Evolutionary conservation across 176 grass and related monocot species (phyloP).

Genomic region (Musa acuminata): DNA sequence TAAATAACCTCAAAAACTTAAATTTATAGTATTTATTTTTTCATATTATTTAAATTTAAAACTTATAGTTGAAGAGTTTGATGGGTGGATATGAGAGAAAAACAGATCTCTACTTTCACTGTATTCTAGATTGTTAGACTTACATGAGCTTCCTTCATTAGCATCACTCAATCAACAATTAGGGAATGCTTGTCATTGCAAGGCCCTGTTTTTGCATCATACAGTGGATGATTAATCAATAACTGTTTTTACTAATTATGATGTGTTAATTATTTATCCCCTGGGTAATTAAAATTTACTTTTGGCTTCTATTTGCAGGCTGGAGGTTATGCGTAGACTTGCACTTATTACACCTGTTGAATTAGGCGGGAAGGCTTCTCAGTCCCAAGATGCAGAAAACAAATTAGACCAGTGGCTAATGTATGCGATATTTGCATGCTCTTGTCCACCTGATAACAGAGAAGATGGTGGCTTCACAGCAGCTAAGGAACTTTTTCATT

Average conservation of each 20-base stretch:
- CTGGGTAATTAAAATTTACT: constrained; percentile 1
- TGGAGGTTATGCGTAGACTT: constrained; percentile 77
- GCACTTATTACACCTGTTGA: constrained; percentile 81
- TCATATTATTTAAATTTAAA: too few species aligned
- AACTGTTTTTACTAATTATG: background rate
- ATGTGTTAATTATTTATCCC: background rate
- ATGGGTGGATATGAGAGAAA: too few species aligned
- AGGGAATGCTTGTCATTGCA: too few species aligned
- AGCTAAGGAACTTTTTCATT: constrained; percentile 87
- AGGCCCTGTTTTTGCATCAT: too few species aligned
- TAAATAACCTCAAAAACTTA: too few species aligned
- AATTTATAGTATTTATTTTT: too few species aligned
- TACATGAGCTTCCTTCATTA: too few species aligned
- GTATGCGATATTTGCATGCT: constrained; percentile 93
- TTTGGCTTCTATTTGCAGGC: constrained; percentile 25
- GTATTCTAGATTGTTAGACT: too few species aligned
- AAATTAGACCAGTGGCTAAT: constrained; percentile 96
- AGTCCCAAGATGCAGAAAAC: constrained; percentile 67
- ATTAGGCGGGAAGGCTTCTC: constrained; percentile 80
- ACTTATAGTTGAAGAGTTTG: too few species aligned
- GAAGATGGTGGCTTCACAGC: constrained; percentile 49
- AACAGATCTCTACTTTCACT: too few species aligned
- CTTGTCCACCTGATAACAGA: constrained; percentile 64
- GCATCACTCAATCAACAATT: too few species aligned
- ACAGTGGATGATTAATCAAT: background rate